These are phyloP conservation scores for Termitomyces sp. DNA, from an alignment of 768 basidiomycete species.

Conservation along the genomic window DNA sequence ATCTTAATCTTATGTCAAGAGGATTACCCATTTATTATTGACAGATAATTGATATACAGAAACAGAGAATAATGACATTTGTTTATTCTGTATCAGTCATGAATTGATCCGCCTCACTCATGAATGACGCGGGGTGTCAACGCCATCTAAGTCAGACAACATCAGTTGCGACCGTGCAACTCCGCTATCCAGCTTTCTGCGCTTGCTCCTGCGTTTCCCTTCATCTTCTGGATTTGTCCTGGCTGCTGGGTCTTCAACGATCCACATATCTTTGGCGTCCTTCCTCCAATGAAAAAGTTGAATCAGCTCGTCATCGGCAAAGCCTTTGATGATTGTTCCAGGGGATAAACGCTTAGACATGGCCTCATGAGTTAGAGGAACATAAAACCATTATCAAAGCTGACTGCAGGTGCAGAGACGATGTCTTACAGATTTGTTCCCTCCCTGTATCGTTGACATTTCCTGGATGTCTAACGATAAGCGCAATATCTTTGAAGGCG, in stretches of 20 bases:
- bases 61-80: too few relatives aligned
- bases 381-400: background rate
- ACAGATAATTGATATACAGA: too few relatives aligned
- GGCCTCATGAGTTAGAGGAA: background rate
- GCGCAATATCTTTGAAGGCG: background rate
- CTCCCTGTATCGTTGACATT: background rate
- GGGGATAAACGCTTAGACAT: background rate
- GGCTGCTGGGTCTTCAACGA: background rate
- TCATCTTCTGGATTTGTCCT: background rate
- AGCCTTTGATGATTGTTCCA: background rate
- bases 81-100: too few relatives aligned
- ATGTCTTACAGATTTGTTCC: background rate
- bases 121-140: conserved; percentile 20
- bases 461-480: background rate
- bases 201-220: background rate
- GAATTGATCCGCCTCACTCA: too few relatives aligned
- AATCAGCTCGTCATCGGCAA: background rate
- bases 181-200: background rate
- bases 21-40: too few relatives aligned
- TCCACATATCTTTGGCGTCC: background rate
- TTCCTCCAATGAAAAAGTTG: background rate
- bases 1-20: too few relatives aligned
- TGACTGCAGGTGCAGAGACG: background rate
- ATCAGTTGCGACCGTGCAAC: too few relatives aligned
- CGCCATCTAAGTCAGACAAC: background rate